phyloP scores from a whole-genome alignment of 148 eudicot genomes.

The Persicaria maculosa region DNA sequence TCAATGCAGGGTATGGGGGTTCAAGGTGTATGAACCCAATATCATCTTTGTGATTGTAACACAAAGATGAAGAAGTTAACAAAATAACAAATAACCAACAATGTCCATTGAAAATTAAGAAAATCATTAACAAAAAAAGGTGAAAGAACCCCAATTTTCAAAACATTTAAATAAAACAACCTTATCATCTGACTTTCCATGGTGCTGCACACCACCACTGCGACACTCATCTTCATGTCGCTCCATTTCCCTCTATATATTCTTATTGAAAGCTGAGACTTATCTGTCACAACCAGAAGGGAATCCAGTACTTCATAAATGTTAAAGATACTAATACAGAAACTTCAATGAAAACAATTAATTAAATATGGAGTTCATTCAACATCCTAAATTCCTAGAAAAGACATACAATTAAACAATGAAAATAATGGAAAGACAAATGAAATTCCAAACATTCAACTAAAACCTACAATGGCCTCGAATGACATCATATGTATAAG shows the following conservation, averaged over 20 bases:
- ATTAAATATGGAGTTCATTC: neutral
- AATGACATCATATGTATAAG: neutral
- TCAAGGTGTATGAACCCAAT: too few species aligned
- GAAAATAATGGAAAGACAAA: neutral
- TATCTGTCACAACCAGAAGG: neutral
- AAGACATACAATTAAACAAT: neutral
- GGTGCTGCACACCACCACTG: slow-evolving; percentile 39
- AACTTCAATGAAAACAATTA: neutral
- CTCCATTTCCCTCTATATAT: slow-evolving; percentile 31
- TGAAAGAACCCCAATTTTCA: neutral
- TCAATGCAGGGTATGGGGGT: too few species aligned
- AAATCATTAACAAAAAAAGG: neutral
- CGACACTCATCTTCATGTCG: slow-evolving; percentile 47
- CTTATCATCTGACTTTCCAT: slow-evolving; percentile 59
- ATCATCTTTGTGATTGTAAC: neutral
- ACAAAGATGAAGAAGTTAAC: neutral
- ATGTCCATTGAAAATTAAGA: neutral
- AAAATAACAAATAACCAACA: neutral
- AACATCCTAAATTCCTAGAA: neutral
- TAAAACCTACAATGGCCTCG: neutral
- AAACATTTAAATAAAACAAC: slow-evolving; percentile 19
- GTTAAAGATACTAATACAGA: neutral
- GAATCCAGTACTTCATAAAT: neutral
- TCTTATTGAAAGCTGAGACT: neutral
- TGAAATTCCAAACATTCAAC: neutral